These are phyloP conservation scores for Mucor plumbeus DNA, from an alignment of 371 early-diverging fungal species.

Conservation along the genomic window DNA sequence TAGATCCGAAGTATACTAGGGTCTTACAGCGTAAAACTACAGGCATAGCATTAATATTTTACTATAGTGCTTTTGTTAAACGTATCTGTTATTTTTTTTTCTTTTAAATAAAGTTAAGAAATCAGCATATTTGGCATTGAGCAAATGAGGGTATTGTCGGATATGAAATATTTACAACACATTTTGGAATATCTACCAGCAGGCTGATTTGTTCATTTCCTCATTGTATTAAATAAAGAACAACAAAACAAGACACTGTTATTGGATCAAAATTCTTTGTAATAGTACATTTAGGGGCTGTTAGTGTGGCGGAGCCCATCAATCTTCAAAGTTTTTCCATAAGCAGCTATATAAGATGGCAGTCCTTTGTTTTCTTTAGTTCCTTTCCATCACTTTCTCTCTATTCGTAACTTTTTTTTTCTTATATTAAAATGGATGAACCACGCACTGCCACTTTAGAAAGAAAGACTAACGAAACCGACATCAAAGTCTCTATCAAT, in stretches of 20 bases:
- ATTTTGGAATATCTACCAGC: no score
- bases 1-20: no score
- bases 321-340: constrained; percentile 2
- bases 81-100: no score
- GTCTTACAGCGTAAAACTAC: no score
- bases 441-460: constrained; percentile 67
- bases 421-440: constrained; percentile 19
- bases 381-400: background rate
- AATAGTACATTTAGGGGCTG: background rate
- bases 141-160: no score
- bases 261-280: background rate
- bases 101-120: no score
- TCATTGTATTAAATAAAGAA: background rate
- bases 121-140: no score
- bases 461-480: constrained; percentile 95
- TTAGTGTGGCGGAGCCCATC: background rate
- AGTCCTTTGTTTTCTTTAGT: constrained; percentile 1
- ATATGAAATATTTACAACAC: no score
- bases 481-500: constrained; percentile 73
- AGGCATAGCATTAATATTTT: no score
- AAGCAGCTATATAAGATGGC: constrained; percentile 1
- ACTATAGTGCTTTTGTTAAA: no score
- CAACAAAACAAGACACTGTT: background rate
- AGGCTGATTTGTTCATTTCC: background rate
- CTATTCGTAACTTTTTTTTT: background rate